Conservation (phyloP, 2,329 filamentous ascomycete species). For the Xylaria sp. region DNA sequence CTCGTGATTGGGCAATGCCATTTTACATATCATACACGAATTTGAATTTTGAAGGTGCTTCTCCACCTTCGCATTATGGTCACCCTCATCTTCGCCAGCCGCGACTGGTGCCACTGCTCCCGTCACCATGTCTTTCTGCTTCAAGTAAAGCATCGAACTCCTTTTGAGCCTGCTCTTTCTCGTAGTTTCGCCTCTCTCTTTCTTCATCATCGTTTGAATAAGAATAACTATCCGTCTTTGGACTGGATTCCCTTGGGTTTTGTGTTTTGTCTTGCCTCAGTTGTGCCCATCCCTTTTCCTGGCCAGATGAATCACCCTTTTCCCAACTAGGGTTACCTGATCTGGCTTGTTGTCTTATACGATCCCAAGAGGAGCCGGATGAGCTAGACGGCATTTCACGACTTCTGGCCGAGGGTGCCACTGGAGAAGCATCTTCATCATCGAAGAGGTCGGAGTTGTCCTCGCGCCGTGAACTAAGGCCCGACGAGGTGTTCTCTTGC, state of each 20-base stretch:
- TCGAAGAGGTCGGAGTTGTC: constrained; percentile 42
- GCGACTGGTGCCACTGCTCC: constrained; percentile 11
- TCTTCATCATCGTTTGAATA: constrained; percentile 53
- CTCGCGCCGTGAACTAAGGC: constrained; percentile 9
- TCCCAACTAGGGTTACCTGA: constrained; percentile 36
- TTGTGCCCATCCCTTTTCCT: constrained; percentile 44
- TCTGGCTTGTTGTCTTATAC: constrained; percentile 53
- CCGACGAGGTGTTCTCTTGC: neutral
- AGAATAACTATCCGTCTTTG: constrained; percentile 47
- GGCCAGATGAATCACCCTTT: constrained; percentile 45
- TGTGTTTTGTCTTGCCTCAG: constrained; percentile 43
- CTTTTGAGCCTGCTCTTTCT: constrained; percentile 59
- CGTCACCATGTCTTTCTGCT: constrained; percentile 50
- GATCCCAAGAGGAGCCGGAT: constrained; percentile 57
- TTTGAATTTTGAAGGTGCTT: neutral
- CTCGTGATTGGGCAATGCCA: neutral
- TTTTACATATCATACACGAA: constrained; percentile 22
- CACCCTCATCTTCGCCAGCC: constrained; percentile 25
- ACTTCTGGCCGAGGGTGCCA: constrained; percentile 48
- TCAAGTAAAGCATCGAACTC: constrained; percentile 63
- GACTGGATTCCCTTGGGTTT: constrained; percentile 34
- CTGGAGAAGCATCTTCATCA: constrained; percentile 56
- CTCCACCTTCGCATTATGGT: neutral
- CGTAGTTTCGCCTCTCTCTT: constrained; percentile 49
- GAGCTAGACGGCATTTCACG: constrained; percentile 35